Conservation (phyloP, 306 rosid genomes). For the Nissolia schottii region DNA sequence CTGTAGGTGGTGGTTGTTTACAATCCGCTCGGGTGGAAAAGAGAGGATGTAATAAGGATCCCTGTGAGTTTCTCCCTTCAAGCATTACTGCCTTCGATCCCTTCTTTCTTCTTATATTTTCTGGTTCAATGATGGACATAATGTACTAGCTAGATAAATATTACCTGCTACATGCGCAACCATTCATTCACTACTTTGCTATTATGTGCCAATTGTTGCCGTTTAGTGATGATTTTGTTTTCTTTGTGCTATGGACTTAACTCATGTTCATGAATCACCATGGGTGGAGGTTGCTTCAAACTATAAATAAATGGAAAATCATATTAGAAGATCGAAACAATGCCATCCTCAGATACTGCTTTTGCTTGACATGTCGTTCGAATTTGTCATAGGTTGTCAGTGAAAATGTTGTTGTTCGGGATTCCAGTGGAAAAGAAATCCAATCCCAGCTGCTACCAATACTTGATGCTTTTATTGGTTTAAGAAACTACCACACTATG, state of each 20-base stretch:
- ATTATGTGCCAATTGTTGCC: background rate
- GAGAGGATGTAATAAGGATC: constrained; percentile 71
- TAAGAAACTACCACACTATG: constrained; percentile 44
- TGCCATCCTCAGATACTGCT: background rate
- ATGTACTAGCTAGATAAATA: background rate
- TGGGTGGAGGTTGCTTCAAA: background rate
- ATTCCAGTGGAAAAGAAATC: constrained; percentile 59
- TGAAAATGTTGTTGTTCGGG: constrained; percentile 56
- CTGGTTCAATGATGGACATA: background rate
- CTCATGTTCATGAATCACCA: background rate
- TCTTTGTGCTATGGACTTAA: background rate
- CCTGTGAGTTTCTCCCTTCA: constrained; percentile 57
- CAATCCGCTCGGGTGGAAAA: constrained; percentile 83
- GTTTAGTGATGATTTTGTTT: background rate
- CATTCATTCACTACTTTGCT: background rate
- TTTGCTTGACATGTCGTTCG: constrained; percentile 13
- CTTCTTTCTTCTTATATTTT: background rate
- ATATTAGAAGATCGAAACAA: constrained; percentile 5
- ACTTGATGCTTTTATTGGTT: constrained; percentile 34
- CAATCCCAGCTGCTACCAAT: constrained; percentile 77
- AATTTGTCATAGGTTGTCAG: constrained; percentile 49
- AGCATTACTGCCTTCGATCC: background rate
- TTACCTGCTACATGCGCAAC: background rate
- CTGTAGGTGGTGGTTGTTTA: constrained; percentile 65
- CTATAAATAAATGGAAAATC: background rate